A percentile compares a stretch with the other conserved stretches of the same genome.
Evolutionary conservation across 140 eudicot species (phyloP).

Genomic region (Stevia rebaudiana): DNA sequence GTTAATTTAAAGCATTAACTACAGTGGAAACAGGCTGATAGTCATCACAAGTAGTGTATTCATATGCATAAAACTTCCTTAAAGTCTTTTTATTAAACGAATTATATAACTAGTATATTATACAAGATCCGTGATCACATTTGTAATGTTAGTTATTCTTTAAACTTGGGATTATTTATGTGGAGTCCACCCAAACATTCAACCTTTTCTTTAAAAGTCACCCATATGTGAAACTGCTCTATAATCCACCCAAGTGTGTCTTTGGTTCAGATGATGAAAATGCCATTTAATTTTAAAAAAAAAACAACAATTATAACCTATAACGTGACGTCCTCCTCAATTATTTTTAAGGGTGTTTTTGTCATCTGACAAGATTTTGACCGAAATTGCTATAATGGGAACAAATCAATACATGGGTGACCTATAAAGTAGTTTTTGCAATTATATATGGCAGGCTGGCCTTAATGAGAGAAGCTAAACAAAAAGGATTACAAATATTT

Average conservation of each 20-base stretch:
- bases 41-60: not conserved
- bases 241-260: not conserved
- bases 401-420: not conserved
- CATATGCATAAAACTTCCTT: not conserved
- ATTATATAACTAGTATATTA: not conserved
- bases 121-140: not conserved
- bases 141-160: not conserved
- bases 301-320: not conserved
- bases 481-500: not conserved
- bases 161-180: not conserved
- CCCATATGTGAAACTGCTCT: not conserved
- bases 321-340: not conserved
- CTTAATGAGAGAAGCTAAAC: not conserved
- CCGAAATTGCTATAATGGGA: not conserved
- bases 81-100: not conserved
- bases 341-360: not conserved
- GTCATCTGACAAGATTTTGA: not conserved
- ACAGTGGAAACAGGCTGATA: not conserved
- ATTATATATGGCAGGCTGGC: not conserved
- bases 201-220: not conserved
- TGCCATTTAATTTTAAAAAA: not conserved
- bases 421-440: not conserved
- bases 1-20: not conserved
- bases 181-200: not conserved
- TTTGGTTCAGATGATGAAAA: not conserved